Conservation (phyloP, 371 early-diverging fungal genomes). For the Actinomucor elegans region DNA sequence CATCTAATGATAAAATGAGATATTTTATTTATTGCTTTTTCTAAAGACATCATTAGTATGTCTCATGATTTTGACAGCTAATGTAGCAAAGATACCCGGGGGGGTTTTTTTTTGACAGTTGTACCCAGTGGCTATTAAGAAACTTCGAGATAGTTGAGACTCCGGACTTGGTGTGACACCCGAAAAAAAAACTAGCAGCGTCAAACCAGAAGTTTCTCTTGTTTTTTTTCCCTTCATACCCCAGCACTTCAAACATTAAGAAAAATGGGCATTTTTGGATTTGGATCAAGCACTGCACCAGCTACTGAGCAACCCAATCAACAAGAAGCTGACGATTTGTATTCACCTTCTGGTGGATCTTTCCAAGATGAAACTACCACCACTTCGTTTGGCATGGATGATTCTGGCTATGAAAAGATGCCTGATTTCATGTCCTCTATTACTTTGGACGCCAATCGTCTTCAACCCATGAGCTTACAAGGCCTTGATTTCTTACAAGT, state of each 20-base stretch:
- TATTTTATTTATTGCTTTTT: too few relatives aligned
- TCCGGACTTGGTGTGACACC: too few relatives aligned
- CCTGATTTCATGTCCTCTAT: constrained; percentile 56
- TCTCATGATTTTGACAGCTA: too few relatives aligned
- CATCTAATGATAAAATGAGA: too few relatives aligned
- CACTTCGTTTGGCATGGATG: constrained; percentile 11
- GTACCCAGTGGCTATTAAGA: too few relatives aligned
- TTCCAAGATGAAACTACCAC: constrained; percentile 2
- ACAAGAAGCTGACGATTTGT: constrained; percentile 11
- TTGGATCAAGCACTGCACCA: constrained; percentile 11
- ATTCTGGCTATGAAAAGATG: constrained; percentile 42
- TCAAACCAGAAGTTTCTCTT: not conserved
- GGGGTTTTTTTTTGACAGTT: too few relatives aligned
- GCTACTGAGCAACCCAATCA: not conserved
- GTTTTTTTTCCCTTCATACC: not conserved
- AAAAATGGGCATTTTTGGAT: constrained; percentile 25
- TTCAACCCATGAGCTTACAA: constrained; percentile 61
- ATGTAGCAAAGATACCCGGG: too few relatives aligned
- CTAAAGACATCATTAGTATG: too few relatives aligned
- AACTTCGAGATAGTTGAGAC: too few relatives aligned
- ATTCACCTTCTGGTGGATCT: constrained; percentile 7
- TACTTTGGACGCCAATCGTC: constrained; percentile 49
- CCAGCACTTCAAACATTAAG: constrained; percentile 3
- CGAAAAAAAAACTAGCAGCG: not conserved
- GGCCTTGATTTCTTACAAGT: constrained; percentile 63